Evolutionary conservation across 2,329 filamentous ascomycete genomes (phyloP).

Genomic region (Ambrosiella beaveri): DNA sequence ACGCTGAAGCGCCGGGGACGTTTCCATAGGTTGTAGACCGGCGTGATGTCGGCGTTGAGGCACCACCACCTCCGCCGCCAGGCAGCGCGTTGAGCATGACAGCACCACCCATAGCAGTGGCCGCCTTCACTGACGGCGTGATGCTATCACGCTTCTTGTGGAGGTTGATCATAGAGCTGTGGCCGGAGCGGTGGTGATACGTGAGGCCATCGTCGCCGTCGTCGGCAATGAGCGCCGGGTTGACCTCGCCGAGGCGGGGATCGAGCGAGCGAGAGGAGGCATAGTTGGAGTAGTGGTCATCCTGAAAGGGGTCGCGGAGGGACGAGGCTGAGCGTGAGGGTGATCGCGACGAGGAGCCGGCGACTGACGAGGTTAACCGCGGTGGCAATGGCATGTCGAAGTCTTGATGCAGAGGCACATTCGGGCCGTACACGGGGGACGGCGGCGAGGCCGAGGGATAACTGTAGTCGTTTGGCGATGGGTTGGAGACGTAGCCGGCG

Average conservation of each 20-base stretch:
- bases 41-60: not conserved
- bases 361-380: not conserved
- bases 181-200: constrained; percentile 28
- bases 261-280: constrained; percentile 23
- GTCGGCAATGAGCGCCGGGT: constrained; percentile 67
- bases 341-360: not conserved
- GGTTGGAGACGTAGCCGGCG: not conserved
- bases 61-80: not conserved
- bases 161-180: constrained; percentile 40
- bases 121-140: constrained; percentile 27
- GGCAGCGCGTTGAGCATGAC: constrained; percentile 15
- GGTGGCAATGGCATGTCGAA: constrained; percentile 7
- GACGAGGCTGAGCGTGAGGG: constrained; percentile 7
- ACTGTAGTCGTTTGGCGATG: constrained; percentile 5
- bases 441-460: constrained; percentile 1
- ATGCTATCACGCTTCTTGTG: constrained; percentile 22
- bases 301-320: constrained; percentile 10
- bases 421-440: constrained; percentile 5
- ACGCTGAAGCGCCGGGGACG: not conserved
- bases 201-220: constrained; percentile 74
- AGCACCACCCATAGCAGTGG: constrained; percentile 24
- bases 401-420: constrained; percentile 10
- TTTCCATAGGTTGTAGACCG: constrained; percentile 3
- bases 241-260: constrained; percentile 39
- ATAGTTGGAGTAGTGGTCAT: constrained; percentile 10